Evolutionary conservation across 1,284 basidiomycete species (phyloP).

Genomic region (Golubevia sp.): DNA sequence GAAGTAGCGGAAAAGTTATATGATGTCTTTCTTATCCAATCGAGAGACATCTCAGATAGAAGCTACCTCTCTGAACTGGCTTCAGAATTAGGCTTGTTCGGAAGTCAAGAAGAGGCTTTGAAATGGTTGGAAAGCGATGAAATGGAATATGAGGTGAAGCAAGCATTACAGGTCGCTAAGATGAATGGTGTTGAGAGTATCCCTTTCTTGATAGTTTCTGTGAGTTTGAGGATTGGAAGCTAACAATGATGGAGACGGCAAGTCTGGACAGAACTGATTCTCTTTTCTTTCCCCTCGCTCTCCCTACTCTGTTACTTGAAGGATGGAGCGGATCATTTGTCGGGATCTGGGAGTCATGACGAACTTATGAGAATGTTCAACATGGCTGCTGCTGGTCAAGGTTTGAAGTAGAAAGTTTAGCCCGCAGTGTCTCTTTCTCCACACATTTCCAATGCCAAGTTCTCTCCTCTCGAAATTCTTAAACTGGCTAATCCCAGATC

Average conservation of each 20-base stretch:
- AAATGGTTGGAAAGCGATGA: conserved; percentile 45
- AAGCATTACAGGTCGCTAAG: conserved; percentile 27
- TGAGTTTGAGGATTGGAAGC: no score
- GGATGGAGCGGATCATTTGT: conserved; percentile 34
- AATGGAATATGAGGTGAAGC: conserved; percentile 34
- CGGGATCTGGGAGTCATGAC: conserved; percentile 23
- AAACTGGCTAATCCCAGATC: no score
- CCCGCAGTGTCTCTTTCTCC: no score
- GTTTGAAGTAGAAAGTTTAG: no score
- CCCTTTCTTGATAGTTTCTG: conserved; percentile 38
- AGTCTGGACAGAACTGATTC: no score
- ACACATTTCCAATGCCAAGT: no score
- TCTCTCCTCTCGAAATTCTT: no score
- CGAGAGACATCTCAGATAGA: conserved; percentile 28
- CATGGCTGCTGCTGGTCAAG: conserved; percentile 21
- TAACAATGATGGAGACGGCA: no score
- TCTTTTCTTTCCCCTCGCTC: no score
- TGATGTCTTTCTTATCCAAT: conserved; percentile 17
- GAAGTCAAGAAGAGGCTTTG: conserved; percentile 37
- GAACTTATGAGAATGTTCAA: conserved; percentile 33
- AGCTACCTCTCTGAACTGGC: conserved; percentile 18
- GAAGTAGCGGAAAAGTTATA: conserved; percentile 25
- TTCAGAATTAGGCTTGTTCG: conserved; percentile 18
- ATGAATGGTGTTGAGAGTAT: conserved; percentile 36
- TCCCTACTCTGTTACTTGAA: background rate